Evolutionary conservation across 192 early-diverging fungal genomes (phyloP).

Genomic region (Podila horticola): DNA sequence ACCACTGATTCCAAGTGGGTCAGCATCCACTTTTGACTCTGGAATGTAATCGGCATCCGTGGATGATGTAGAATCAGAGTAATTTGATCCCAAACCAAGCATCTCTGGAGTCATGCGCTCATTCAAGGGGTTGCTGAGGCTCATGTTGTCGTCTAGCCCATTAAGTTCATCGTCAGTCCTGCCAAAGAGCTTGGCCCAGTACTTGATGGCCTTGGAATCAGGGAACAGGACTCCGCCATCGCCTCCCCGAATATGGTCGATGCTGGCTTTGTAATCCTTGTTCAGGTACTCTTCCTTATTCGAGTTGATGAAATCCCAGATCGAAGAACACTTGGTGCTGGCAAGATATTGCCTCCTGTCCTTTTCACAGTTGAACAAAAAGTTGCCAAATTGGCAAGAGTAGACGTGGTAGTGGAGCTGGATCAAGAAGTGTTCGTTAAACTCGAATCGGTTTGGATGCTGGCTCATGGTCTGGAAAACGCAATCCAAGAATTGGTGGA

Average conservation of each 20-base stretch:
- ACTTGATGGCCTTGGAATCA: conserved; percentile 68
- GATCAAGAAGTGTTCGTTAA: conserved; percentile 83
- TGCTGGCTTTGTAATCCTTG: conserved; percentile 62
- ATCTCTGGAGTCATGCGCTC: conserved; percentile 35
- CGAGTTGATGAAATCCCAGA: conserved; percentile 86
- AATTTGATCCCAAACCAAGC: conserved; percentile 23
- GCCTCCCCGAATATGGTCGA: conserved; percentile 54
- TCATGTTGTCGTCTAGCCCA: conserved; percentile 17
- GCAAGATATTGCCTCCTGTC: conserved; percentile 70
- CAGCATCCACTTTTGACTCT: not conserved
- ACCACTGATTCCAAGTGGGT: conserved; percentile 21
- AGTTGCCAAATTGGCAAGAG: conserved; percentile 94
- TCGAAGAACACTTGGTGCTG: conserved; percentile 59
- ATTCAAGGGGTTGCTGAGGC: conserved; percentile 2
- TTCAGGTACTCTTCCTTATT: conserved; percentile 67
- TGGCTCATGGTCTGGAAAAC: conserved; percentile 92
- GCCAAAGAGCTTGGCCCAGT: conserved; percentile 79
- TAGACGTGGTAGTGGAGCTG: conserved; percentile 89
- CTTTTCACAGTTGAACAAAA: conserved; percentile 89
- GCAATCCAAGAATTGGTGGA: conserved; percentile 98
- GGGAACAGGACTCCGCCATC: conserved; percentile 75
- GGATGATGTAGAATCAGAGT: conserved; percentile 10
- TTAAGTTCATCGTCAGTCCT: conserved; percentile 67
- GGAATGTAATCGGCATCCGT: not conserved
- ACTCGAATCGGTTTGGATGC: conserved; percentile 93